Conservation (phyloP, 2,329 filamentous ascomycete genomes). For the Arachnopeziza araneosa region DNA sequence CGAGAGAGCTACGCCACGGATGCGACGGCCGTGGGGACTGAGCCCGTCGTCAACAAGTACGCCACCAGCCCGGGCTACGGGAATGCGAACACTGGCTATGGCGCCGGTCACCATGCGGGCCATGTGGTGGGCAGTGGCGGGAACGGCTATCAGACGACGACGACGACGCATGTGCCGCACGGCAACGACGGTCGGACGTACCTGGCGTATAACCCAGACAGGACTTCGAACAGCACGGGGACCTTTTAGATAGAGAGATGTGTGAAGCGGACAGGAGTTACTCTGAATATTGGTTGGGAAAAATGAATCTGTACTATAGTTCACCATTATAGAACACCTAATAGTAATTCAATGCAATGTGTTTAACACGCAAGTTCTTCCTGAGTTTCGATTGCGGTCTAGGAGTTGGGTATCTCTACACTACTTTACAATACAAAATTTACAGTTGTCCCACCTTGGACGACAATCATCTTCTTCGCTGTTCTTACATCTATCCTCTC, state of each 20-base stretch:
- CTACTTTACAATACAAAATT: slow-evolving; percentile 59
- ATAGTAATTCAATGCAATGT: background rate
- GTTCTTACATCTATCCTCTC: slow-evolving; percentile 38
- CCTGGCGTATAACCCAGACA: slow-evolving; percentile 7
- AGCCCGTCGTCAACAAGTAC: slow-evolving; percentile 4
- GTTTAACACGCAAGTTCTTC: background rate
- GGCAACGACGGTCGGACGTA: slow-evolving; percentile 6
- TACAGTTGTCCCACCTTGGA: slow-evolving; percentile 60
- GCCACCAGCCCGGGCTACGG: slow-evolving; percentile 5
- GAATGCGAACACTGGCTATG: background rate
- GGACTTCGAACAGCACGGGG: slow-evolving; percentile 8
- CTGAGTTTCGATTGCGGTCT: background rate
- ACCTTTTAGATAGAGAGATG: slow-evolving; percentile 8
- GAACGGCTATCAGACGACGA: slow-evolving; percentile 8
- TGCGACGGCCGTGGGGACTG: slow-evolving; percentile 19
- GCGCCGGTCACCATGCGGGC: background rate
- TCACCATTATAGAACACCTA: background rate
- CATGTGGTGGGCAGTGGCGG: background rate
- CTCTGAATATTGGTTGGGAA: background rate
- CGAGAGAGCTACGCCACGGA: slow-evolving; percentile 24
- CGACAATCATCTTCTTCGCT: slow-evolving; percentile 61
- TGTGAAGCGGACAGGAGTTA: background rate
- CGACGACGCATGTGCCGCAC: slow-evolving; percentile 10
- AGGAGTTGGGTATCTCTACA: background rate
- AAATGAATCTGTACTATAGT: background rate